Base-by-base conservation (phyloP, 2,329 filamentous ascomycete genomes). In the Neocucurbitaria cava region DNA sequence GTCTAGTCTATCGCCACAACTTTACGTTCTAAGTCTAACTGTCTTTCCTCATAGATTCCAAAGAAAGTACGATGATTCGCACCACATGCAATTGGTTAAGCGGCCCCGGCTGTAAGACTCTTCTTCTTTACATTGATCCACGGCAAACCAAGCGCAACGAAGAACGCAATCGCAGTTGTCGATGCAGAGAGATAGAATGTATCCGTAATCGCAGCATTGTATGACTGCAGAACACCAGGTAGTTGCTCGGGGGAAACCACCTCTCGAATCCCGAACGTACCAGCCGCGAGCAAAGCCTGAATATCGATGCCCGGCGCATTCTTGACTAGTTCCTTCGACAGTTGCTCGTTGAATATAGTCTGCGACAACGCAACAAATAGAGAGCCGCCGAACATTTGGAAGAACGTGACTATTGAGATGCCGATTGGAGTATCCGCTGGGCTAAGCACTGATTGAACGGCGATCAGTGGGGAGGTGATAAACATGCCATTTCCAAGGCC, bases 261-360 rank as follows among this genome's bases (percentile, higher is more conserved):
- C 0, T 76, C 71, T 38, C 80, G 78, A 10, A 92, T 75, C 21
- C 83, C 79, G 0, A 87, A 89, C 0, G 82, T 82, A 28, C 82
- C 82, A 3, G 77, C 77, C 2, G 66, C 66, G 5, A 79, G 62
- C 5, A 82, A 71, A 17, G 73, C 61, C 6, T 52, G 58, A 0
- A 79, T 69, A 50, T 78, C 63, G 5, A 81, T 54, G 17, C 64
- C 70, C 0, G 79, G 78, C 3, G 66, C 67, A 7, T 59, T 58
- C 23, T 54, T 69, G 2, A 71, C 67, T 5, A 90, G 76, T 31
- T 82, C 77, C 10, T 79, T 72, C 51, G 86, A 76, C 26, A 91
- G 77, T 1, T 82, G 84, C 64, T 89, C 87, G 61, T 85, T 83
- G 78, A 90, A 89, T 42, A 89, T 80, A 11, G 85, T 85, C 70